Evolutionary conservation across 1,284 basidiomycete genomes (phyloP).

Genomic region (Cutaneotrichosporon daszewskae): DNA sequence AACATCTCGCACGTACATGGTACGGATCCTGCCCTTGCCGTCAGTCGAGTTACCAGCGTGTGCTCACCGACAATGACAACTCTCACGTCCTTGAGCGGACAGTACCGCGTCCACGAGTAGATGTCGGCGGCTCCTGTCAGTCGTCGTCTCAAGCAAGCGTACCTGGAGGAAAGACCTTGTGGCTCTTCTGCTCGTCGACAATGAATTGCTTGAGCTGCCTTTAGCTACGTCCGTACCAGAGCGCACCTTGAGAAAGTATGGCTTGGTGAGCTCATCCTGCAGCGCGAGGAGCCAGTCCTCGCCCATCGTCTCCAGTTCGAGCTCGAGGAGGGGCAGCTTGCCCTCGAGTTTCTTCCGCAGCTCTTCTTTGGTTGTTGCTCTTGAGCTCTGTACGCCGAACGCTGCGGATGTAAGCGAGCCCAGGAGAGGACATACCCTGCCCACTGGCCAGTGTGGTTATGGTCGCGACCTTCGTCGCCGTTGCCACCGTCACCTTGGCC

Average conservation of each 20-base stretch:
- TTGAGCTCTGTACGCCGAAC: too few species aligned
- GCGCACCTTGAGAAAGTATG: conserved; percentile 42
- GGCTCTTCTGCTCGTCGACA: conserved; percentile 34
- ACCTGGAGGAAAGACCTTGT: conserved; percentile 51
- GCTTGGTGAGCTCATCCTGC: conserved; percentile 45
- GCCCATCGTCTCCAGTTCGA: conserved; percentile 46
- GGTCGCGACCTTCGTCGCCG: conserved; percentile 1
- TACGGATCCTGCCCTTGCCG: conserved; percentile 49
- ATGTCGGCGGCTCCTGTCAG: conserved; percentile 44
- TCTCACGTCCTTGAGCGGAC: conserved; percentile 47
- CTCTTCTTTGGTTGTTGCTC: conserved; percentile 24
- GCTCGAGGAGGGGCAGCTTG: conserved; percentile 26
- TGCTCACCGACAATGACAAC: conserved; percentile 50
- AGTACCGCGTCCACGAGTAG: conserved; percentile 50
- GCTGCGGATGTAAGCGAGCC: too few species aligned
- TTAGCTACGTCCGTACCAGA: not conserved
- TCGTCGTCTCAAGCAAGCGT: not conserved
- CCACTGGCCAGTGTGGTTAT: too few species aligned
- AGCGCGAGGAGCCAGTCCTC: conserved; percentile 49
- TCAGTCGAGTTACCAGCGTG: not conserved
- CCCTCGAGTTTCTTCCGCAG: conserved; percentile 23
- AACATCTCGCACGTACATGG: conserved; percentile 23
- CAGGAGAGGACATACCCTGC: too few species aligned
- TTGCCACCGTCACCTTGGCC: conserved; percentile 2
- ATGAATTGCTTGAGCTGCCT: conserved; percentile 44